phyloP scores from a whole-genome alignment of 345 rosid species.

The Lumnitzera littorea region DNA sequence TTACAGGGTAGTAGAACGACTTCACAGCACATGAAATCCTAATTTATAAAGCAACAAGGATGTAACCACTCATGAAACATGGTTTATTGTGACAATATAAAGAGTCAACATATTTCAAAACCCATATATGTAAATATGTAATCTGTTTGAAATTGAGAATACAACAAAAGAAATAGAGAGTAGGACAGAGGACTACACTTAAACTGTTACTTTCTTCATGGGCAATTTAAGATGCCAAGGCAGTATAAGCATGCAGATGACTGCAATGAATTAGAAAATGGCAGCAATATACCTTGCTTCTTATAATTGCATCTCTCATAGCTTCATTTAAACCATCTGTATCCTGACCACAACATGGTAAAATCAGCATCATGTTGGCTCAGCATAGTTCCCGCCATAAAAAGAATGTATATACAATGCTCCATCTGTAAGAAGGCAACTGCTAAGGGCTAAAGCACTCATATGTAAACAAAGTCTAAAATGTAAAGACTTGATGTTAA shows the following conservation, averaged over 20 bases:
- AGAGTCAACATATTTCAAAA: too few relatives aligned
- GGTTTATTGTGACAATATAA: too few relatives aligned
- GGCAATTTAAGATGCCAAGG: background rate
- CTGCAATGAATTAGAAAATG: background rate
- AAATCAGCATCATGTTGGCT: conserved; percentile 67
- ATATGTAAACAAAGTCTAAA: background rate
- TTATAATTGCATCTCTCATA: conserved; percentile 44
- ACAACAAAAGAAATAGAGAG: too few relatives aligned
- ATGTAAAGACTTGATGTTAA: too few relatives aligned
- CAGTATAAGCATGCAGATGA: background rate
- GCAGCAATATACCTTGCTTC: conserved; percentile 48
- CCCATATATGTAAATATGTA: too few relatives aligned
- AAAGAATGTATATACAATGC: conserved; percentile 45
- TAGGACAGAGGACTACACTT: too few relatives aligned
- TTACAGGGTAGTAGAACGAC: too few relatives aligned
- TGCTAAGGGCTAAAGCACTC: conserved; percentile 1
- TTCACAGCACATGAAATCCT: too few relatives aligned
- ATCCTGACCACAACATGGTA: conserved; percentile 77
- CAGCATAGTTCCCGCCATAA: conserved; percentile 55
- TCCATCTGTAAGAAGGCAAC: conserved; percentile 33
- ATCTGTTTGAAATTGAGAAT: too few relatives aligned
- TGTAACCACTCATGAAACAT: too few relatives aligned
- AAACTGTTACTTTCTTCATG: too few relatives aligned
- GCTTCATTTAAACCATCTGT: conserved; percentile 55
- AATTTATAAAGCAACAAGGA: too few relatives aligned